These are phyloP conservation scores for Crassisporium funariophilum DNA, from an alignment of 768 basidiomycete genomes.

Conservation along the genomic window DNA sequence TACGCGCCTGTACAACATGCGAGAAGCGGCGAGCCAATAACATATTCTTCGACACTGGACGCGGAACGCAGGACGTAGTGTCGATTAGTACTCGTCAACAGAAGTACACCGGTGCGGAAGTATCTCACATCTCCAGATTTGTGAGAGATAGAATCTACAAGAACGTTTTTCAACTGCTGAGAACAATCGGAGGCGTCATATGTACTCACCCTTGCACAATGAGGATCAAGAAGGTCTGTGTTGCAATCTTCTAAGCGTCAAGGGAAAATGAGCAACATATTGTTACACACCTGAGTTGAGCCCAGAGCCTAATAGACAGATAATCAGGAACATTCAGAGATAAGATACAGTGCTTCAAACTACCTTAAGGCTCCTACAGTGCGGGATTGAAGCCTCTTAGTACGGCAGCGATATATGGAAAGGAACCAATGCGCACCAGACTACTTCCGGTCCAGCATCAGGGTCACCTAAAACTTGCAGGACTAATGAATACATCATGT, in stretches of 20 bases:
- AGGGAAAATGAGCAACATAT: neutral
- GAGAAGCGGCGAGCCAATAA: conserved; percentile 10
- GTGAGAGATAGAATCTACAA: conserved; percentile 30
- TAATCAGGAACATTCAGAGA: neutral
- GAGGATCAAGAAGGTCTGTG: conserved; percentile 26
- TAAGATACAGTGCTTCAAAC: neutral
- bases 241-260: neutral
- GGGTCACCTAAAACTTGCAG: conserved; percentile 22
- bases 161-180: neutral
- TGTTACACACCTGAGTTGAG: conserved; percentile 21
- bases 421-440: conserved; percentile 22
- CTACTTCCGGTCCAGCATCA: conserved; percentile 12
- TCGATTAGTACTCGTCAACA: neutral
- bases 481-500: conserved; percentile 28
- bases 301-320: conserved; percentile 19
- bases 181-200: neutral
- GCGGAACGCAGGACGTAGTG: neutral
- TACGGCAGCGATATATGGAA: neutral
- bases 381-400: neutral
- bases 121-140: conserved; percentile 33
- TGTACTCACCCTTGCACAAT: conserved; percentile 31
- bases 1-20: conserved; percentile 14
- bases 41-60: neutral
- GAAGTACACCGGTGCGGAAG: neutral
- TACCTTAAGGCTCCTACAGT: conserved; percentile 34